Percentiles rank a stretch among this genome's conserved stretches.
phyloP scores from a whole-genome alignment of 306 rosid genomes.

The Cucurbita pepo region DNA sequence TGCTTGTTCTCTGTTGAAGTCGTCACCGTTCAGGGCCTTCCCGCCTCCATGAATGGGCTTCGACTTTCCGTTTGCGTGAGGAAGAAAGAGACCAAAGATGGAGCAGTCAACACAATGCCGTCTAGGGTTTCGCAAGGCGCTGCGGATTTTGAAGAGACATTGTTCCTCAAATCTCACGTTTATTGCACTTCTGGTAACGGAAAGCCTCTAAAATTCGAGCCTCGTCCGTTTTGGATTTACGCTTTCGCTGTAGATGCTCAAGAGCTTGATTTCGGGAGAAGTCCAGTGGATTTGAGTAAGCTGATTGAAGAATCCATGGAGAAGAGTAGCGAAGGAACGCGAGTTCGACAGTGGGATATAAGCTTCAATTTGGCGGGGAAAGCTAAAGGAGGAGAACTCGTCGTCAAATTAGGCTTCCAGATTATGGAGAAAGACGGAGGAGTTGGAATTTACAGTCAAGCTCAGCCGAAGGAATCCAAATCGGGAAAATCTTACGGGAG shows the following conservation, averaged over 20 bases:
- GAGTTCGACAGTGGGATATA: constrained; percentile 75
- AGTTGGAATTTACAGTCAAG: constrained; percentile 49
- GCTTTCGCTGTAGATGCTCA: constrained; percentile 72
- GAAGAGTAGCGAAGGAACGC: constrained; percentile 40
- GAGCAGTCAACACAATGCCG: constrained; percentile 89
- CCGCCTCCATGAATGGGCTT: constrained; percentile 86
- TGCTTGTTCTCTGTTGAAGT: constrained; percentile 81
- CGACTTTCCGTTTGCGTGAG: constrained; percentile 65
- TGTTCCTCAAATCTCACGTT: constrained; percentile 66
- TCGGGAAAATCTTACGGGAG: constrained; percentile 41
- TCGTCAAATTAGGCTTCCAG: constrained; percentile 82
- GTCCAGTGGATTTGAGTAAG: constrained; percentile 49
- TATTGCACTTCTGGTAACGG: constrained; percentile 32
- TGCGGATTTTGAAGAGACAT: constrained; percentile 94
- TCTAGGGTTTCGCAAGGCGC: constrained; percentile 79
- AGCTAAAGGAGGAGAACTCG: constrained; percentile 80
- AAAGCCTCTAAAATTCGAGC: constrained; percentile 55
- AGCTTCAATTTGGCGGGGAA: constrained; percentile 61
- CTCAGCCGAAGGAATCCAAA: constrained; percentile 16
- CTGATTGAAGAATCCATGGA: constrained; percentile 63
- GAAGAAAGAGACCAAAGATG: constrained; percentile 91
- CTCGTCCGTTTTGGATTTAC: constrained; percentile 69
- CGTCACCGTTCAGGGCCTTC: constrained; percentile 72
- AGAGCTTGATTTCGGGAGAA: constrained; percentile 78
- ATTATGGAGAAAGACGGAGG: constrained; percentile 95